phyloP scores from a whole-genome alignment of 148 eudicot species.

The Chenopodium suecicum region DNA sequence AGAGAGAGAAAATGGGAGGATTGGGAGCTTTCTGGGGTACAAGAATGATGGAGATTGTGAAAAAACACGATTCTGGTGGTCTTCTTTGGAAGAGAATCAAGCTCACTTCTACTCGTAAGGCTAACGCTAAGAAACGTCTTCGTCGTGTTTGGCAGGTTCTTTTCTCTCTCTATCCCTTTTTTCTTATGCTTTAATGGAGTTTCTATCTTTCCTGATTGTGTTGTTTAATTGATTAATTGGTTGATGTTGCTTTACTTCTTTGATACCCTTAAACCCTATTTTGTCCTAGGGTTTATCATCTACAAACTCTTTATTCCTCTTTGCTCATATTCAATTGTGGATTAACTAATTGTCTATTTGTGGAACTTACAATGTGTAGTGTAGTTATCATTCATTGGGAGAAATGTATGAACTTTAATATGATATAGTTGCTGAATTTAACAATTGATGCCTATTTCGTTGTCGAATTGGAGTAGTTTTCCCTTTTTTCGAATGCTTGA shows the following conservation, averaged over 20 bases:
- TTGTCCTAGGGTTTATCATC: neutral
- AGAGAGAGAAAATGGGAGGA: constrained; percentile 25
- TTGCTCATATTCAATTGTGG: neutral
- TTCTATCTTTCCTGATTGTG: neutral
- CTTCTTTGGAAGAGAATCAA: constrained; percentile 88
- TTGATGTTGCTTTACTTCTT: neutral
- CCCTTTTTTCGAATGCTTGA: neutral
- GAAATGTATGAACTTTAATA: neutral
- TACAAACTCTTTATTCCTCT: neutral
- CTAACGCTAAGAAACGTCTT: constrained; percentile 90
- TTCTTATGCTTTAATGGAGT: neutral
- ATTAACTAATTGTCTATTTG: too few relatives aligned
- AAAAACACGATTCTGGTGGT: constrained; percentile 86
- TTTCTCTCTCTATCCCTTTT: neutral
- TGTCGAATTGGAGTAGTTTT: too few relatives aligned
- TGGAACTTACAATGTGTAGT: neutral
- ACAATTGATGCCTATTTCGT: neutral
- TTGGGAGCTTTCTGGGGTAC: constrained; percentile 69
- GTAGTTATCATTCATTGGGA: neutral
- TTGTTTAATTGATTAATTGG: neutral
- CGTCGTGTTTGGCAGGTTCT: constrained; percentile 92
- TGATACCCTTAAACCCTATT: neutral
- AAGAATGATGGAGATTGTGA: constrained; percentile 70
- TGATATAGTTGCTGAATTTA: neutral
- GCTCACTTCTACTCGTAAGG: constrained; percentile 81